Evolutionary conservation across 129 eudicot genomes (phyloP).

Genomic region (Dittrichia graveolens): DNA sequence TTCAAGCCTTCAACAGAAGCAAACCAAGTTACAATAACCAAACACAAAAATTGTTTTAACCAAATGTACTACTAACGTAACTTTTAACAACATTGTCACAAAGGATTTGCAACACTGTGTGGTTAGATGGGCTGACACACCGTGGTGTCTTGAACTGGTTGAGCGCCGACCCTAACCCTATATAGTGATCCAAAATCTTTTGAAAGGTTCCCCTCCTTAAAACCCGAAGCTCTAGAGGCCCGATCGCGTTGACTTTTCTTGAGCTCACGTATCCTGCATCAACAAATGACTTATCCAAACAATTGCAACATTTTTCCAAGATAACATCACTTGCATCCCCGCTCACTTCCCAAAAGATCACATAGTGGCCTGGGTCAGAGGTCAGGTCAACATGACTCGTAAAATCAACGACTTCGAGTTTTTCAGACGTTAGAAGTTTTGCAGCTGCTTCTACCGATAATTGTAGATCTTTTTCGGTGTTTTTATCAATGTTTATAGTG

Average conservation of each 20-base stretch:
- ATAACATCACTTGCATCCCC: slow-evolving; percentile 50
- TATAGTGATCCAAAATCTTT: slow-evolving; percentile 56
- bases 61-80: slow-evolving; percentile 49
- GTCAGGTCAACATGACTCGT: slow-evolving; percentile 59
- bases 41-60: too few relatives aligned
- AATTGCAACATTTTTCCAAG: slow-evolving; percentile 59
- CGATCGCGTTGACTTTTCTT: slow-evolving; percentile 53
- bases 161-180: slow-evolving; percentile 54
- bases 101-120: slow-evolving; percentile 52
- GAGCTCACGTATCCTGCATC: slow-evolving; percentile 72
- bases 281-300: slow-evolving; percentile 60
- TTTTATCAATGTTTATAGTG: slow-evolving; percentile 4
- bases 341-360: slow-evolving; percentile 10
- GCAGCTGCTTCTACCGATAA: slow-evolving; percentile 56
- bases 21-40: too few relatives aligned
- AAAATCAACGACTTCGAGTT: slow-evolving; percentile 66
- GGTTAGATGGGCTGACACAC: slow-evolving; percentile 49
- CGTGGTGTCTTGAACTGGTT: slow-evolving; percentile 83
- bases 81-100: slow-evolving; percentile 48
- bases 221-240: slow-evolving; percentile 64
- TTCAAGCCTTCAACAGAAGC: too few relatives aligned
- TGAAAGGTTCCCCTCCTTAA: slow-evolving; percentile 64
- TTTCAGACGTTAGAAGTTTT: slow-evolving; percentile 47
- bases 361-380: slow-evolving; percentile 53
- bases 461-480: slow-evolving; percentile 66